A percentile compares a stretch with the other conserved stretches of the same genome.
phyloP scores from a whole-genome alignment of 768 basidiomycete species.

The Termitomyces sp. region DNA sequence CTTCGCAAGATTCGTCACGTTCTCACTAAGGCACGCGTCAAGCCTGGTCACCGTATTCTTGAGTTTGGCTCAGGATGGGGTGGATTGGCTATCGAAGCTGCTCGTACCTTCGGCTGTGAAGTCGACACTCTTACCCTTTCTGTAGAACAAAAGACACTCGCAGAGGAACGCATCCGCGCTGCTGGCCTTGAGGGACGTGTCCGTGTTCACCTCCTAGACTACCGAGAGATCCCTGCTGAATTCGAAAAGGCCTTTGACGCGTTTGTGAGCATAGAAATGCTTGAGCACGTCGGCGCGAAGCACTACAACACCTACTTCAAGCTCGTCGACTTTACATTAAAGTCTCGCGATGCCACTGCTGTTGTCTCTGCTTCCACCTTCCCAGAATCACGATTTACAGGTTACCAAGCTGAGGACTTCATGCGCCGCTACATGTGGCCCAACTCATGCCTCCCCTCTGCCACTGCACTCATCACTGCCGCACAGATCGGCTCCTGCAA shows the following conservation, averaged over 20 bases:
- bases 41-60: constrained; percentile 74
- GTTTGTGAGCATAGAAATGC: constrained; percentile 77
- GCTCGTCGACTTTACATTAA: constrained; percentile 74
- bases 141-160: constrained; percentile 79
- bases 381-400: constrained; percentile 62
- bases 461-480: constrained; percentile 72
- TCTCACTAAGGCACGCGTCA: constrained; percentile 69
- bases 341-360: constrained; percentile 57
- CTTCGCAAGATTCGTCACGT: constrained; percentile 80
- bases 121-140: constrained; percentile 90
- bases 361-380: constrained; percentile 69
- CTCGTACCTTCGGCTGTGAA: constrained; percentile 66
- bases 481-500: constrained; percentile 67
- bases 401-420: constrained; percentile 80
- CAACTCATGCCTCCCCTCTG: constrained; percentile 82
- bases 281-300: constrained; percentile 60
- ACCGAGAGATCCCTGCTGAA: constrained; percentile 78
- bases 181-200: constrained; percentile 69
- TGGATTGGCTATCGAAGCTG: constrained; percentile 83
- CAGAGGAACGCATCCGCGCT: constrained; percentile 73
- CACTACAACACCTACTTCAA: constrained; percentile 70
- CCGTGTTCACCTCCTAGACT: constrained; percentile 87
- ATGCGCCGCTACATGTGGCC: constrained; percentile 90
- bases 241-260: constrained; percentile 81
- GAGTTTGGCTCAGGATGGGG: constrained; percentile 97